These are phyloP conservation scores for Penicillium sp. DNA, from an alignment of 2,329 filamentous ascomycete species.

Conservation along the genomic window DNA sequence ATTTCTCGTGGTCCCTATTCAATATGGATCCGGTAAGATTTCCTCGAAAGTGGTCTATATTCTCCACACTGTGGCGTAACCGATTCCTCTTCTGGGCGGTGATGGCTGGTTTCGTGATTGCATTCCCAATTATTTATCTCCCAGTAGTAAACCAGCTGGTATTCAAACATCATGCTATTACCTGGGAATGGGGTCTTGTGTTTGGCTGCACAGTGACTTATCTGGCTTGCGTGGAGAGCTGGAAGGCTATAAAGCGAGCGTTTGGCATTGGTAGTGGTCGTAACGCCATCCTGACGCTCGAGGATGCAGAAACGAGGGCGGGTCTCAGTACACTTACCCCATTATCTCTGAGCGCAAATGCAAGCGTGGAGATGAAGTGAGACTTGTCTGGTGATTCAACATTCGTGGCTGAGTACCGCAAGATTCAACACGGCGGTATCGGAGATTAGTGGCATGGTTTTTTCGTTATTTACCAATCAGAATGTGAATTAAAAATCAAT, in stretches of 20 bases:
- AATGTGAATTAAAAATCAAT: not conserved
- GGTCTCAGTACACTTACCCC: slow-evolving; percentile 28
- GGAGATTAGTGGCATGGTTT: not conserved
- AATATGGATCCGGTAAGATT: slow-evolving; percentile 57
- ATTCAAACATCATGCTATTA: slow-evolving; percentile 68
- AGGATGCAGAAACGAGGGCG: slow-evolving; percentile 39
- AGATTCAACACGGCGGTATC: not conserved
- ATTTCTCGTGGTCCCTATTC: slow-evolving; percentile 76
- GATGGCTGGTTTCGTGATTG: slow-evolving; percentile 57
- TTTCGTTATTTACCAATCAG: not conserved
- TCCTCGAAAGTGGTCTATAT: slow-evolving; percentile 67
- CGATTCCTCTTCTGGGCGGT: slow-evolving; percentile 72
- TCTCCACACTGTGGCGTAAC: slow-evolving; percentile 69
- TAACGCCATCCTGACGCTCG: slow-evolving; percentile 33
- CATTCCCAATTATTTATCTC: slow-evolving; percentile 67
- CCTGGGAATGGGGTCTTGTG: slow-evolving; percentile 70
- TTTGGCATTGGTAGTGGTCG: slow-evolving; percentile 40
- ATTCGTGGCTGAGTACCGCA: slow-evolving; percentile 3
- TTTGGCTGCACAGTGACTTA: slow-evolving; percentile 64
- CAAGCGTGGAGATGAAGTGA: slow-evolving; percentile 33
- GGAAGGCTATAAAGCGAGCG: slow-evolving; percentile 67
- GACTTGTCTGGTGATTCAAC: slow-evolving; percentile 15
- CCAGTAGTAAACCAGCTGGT: slow-evolving; percentile 67
- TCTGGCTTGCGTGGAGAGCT: slow-evolving; percentile 64
- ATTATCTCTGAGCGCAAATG: slow-evolving; percentile 32